A percentile compares a stretch with the other conserved stretches of the same genome.
phyloP scores from a whole-genome alignment of 2,329 filamentous ascomycete species.

The Epichloe bromicola region DNA sequence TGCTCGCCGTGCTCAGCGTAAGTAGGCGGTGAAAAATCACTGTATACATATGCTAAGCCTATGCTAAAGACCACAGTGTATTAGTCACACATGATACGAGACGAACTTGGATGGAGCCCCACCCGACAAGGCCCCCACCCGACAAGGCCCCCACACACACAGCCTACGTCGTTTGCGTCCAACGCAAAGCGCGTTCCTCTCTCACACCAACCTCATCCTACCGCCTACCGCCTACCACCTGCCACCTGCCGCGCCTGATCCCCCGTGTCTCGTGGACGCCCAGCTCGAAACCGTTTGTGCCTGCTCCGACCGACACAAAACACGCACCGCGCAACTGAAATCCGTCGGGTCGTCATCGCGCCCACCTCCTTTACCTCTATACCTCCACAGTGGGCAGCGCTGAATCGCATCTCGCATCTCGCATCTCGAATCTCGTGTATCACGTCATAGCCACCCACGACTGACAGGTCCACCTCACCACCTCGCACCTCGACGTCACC shows the following conservation, averaged over 20 bases:
- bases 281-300: neutral
- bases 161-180: no score
- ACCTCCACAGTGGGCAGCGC: neutral
- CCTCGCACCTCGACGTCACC: constrained; percentile 8
- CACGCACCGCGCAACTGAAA: neutral
- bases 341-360: neutral
- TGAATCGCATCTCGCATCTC: neutral
- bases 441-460: constrained; percentile 2
- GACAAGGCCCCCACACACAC: no score
- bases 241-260: neutral
- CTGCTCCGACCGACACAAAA: neutral
- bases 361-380: neutral
- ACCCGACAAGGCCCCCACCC: no score
- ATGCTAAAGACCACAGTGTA: no score
- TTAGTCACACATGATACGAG: no score
- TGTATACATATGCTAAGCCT: no score
- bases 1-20: no score
- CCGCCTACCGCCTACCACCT: neutral
- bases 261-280: neutral
- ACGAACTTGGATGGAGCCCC: no score
- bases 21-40: no score
- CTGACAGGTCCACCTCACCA: neutral
- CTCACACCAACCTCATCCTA: neutral
- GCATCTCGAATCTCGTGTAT: neutral
- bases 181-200: neutral